These are phyloP conservation scores for Boletus rubescentipes DNA, from an alignment of 768 basidiomycete species.

Conservation along the genomic window DNA sequence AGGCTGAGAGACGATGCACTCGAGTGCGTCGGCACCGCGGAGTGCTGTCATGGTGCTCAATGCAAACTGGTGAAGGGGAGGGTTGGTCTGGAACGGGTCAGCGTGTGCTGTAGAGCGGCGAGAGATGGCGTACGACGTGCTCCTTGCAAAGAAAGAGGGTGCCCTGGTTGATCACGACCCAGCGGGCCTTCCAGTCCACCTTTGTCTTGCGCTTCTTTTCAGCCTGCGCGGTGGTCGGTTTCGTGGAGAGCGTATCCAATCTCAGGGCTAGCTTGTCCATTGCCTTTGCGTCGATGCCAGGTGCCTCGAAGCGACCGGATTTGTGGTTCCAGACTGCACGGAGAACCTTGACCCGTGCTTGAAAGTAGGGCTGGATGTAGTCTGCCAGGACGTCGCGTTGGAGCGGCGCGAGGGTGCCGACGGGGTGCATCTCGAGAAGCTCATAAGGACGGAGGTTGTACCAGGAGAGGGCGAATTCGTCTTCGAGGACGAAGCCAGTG, in stretches of 20 bases:
- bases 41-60: conserved; percentile 43
- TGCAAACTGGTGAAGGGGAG: conserved; percentile 40
- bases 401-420: conserved; percentile 41
- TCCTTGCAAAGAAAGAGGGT: conserved; percentile 53
- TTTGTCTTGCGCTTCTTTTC: conserved; percentile 35
- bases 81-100: conserved; percentile 36
- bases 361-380: conserved; percentile 61
- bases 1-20: conserved; percentile 23
- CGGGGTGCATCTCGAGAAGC: conserved; percentile 66
- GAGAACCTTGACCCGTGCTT: conserved; percentile 52
- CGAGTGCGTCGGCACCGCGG: conserved; percentile 45
- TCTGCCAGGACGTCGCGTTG: conserved; percentile 39
- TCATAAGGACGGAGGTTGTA: conserved; percentile 63
- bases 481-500: conserved; percentile 69
- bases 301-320: conserved; percentile 28
- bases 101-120: background rate
- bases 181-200: conserved; percentile 62
- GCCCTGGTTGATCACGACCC: conserved; percentile 61
- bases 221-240: conserved; percentile 4
- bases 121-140: conserved; percentile 43
- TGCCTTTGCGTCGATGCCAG: conserved; percentile 13
- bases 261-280: conserved; percentile 14
- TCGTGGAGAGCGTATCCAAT: conserved; percentile 10
- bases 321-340: conserved; percentile 40
- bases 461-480: conserved; percentile 56